Evolutionary conservation across 495 filamentous ascomycete species (phyloP).

Genomic region (Penicillium subrubescens): DNA sequence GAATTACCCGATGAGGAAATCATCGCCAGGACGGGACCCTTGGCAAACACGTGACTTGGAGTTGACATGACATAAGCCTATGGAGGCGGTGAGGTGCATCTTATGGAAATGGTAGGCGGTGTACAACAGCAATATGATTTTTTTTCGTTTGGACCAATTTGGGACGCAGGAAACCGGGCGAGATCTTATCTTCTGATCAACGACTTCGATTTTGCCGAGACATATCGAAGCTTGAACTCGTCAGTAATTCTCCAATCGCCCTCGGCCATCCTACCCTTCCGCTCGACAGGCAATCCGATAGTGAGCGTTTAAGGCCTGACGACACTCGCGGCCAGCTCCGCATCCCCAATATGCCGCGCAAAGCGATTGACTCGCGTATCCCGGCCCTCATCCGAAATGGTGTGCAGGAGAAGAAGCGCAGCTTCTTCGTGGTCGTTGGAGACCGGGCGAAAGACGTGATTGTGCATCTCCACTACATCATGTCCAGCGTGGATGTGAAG

Average conservation of each 20-base stretch:
- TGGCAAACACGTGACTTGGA: neutral
- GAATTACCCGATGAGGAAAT: neutral
- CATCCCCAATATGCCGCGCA: slow-evolving; percentile 52
- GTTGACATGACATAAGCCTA: neutral
- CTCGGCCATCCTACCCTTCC: slow-evolving; percentile 1
- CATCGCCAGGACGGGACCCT: neutral
- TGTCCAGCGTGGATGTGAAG: slow-evolving; percentile 86
- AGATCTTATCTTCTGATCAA: slow-evolving; percentile 15
- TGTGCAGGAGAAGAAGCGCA: slow-evolving; percentile 94
- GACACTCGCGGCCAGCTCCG: slow-evolving; percentile 27
- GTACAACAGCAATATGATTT: slow-evolving; percentile 26
- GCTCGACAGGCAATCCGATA: neutral
- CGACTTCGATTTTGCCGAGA: slow-evolving; percentile 1
- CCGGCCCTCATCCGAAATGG: slow-evolving; percentile 95
- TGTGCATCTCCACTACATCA: slow-evolving; percentile 91
- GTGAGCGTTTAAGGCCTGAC: slow-evolving; percentile 5
- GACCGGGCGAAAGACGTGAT: slow-evolving; percentile 97
- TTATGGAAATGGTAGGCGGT: slow-evolving; percentile 13
- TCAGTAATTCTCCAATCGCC: neutral
- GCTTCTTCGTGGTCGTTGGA: slow-evolving; percentile 96
- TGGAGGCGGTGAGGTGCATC: slow-evolving; percentile 14
- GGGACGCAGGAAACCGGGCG: slow-evolving; percentile 11
- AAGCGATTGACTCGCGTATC: slow-evolving; percentile 84
- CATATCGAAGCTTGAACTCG: neutral
- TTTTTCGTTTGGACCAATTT: slow-evolving; percentile 20